Percentiles rank a stretch among this genome's conserved stretches.
phyloP scores from a whole-genome alignment of 257 asterid genomes.

The Handroanthus guayacan region DNA sequence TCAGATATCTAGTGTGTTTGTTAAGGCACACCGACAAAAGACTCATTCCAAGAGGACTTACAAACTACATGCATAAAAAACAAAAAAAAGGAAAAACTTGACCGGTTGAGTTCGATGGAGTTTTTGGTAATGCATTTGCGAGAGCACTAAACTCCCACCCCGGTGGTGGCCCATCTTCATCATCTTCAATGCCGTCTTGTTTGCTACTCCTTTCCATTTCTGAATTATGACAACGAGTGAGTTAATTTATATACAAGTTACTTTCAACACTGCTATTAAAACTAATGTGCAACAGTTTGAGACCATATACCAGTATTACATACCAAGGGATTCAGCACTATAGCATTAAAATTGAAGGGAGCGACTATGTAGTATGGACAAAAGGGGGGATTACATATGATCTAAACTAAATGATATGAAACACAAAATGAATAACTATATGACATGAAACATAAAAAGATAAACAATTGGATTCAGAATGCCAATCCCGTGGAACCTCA shows the following conservation, averaged over 20 bases:
- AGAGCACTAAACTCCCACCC: constrained; percentile 62
- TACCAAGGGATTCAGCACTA: background rate
- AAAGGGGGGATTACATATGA: constrained; percentile 3
- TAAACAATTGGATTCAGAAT: background rate
- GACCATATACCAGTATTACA: background rate
- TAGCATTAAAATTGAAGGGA: background rate
- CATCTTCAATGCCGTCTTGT: constrained; percentile 53
- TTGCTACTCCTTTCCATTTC: constrained; percentile 52
- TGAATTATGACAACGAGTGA: constrained; percentile 44
- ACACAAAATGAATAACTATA: background rate
- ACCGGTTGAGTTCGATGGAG: constrained; percentile 47
- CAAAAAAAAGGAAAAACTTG: constrained; percentile 24
- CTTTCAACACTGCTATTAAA: constrained; percentile 10
- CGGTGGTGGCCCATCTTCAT: constrained; percentile 75
- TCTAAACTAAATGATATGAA: constrained; percentile 11
- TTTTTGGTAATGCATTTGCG: constrained; percentile 46
- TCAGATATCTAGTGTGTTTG: constrained; percentile 11
- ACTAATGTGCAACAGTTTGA: background rate
- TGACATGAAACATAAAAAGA: background rate
- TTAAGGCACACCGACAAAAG: background rate
- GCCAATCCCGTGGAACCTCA: constrained; percentile 6
- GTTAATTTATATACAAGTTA: constrained; percentile 37
- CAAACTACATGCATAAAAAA: constrained; percentile 29
- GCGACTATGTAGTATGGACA: background rate
- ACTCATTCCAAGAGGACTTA: constrained; percentile 25